Evolutionary conservation across 1,139 yeast genomes (phyloP).

Genomic region (Magnusiomyces suaveolens): DNA sequence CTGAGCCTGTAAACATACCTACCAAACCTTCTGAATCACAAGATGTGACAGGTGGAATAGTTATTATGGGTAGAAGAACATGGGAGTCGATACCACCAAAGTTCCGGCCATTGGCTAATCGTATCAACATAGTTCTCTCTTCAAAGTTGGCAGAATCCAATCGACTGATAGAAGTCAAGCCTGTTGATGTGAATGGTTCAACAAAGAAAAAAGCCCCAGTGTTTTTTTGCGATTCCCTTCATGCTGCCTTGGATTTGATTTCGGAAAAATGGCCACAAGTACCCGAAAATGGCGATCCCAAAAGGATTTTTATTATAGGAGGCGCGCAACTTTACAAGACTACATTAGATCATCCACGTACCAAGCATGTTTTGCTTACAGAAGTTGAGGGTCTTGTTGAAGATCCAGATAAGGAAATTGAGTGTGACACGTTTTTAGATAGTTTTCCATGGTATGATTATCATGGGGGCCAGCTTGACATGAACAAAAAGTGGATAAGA

Average conservation of each 20-base stretch:
- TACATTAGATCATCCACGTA: conserved; percentile 38
- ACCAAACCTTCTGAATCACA: neutral
- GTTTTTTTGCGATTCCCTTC: conserved; percentile 41
- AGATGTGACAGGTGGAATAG: conserved; percentile 45
- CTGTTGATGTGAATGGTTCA: conserved; percentile 18
- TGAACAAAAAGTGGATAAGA: conserved; percentile 30
- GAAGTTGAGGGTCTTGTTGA: conserved; percentile 37
- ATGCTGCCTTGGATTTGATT: conserved; percentile 20
- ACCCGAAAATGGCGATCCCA: conserved; percentile 19
- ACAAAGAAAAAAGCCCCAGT: conserved; percentile 34
- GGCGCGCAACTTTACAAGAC: conserved; percentile 80
- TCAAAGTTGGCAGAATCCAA: conserved; percentile 30
- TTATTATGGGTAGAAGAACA: conserved; percentile 91
- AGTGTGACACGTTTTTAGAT: conserved; percentile 57
- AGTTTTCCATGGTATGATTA: conserved; percentile 25
- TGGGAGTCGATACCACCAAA: conserved; percentile 87
- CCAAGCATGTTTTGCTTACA: conserved; percentile 61
- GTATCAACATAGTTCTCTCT: conserved; percentile 70
- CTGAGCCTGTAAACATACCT: neutral
- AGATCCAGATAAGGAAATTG: conserved; percentile 12
- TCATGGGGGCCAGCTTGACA: conserved; percentile 12
- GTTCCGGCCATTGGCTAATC: conserved; percentile 71
- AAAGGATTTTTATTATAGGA: conserved; percentile 69
- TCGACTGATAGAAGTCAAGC: conserved; percentile 20
- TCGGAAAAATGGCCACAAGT: conserved; percentile 12